Conservation (phyloP, 306 rosid species). For the Luffa acutangula region DNA sequence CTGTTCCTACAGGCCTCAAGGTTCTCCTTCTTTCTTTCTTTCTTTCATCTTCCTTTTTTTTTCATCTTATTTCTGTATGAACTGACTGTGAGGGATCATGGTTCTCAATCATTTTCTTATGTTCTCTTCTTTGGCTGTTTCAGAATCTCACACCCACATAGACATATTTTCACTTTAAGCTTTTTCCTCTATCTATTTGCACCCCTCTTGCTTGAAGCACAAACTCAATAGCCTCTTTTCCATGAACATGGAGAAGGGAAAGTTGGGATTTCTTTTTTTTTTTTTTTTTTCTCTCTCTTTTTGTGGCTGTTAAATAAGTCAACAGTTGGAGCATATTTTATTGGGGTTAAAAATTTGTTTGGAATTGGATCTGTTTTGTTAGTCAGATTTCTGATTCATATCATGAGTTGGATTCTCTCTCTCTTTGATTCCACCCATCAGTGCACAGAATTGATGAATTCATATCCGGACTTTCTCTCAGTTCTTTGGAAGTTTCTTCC, state of each 20-base stretch:
- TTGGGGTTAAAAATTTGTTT: background rate
- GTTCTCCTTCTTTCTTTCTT: background rate
- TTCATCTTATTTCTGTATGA: background rate
- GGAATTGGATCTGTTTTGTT: slow-evolving; percentile 6
- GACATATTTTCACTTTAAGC: background rate
- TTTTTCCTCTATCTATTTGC: background rate
- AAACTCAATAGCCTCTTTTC: background rate
- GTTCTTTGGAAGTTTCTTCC: background rate
- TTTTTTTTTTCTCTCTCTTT: background rate
- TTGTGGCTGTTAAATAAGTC: background rate
- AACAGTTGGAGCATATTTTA: background rate
- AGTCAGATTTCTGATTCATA: background rate
- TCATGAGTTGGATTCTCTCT: background rate
- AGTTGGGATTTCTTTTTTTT: background rate
- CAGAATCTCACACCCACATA: background rate
- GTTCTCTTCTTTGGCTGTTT: background rate
- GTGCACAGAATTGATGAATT: background rate
- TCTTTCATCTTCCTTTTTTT: background rate
- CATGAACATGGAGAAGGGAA: background rate
- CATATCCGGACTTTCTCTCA: background rate
- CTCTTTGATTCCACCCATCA: background rate
- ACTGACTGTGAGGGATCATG: background rate
- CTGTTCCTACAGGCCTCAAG: background rate
- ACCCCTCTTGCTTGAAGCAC: background rate
- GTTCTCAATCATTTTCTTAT: background rate